Conservation (phyloP, 140 eudicot genomes). For the Stevia rebaudiana region DNA sequence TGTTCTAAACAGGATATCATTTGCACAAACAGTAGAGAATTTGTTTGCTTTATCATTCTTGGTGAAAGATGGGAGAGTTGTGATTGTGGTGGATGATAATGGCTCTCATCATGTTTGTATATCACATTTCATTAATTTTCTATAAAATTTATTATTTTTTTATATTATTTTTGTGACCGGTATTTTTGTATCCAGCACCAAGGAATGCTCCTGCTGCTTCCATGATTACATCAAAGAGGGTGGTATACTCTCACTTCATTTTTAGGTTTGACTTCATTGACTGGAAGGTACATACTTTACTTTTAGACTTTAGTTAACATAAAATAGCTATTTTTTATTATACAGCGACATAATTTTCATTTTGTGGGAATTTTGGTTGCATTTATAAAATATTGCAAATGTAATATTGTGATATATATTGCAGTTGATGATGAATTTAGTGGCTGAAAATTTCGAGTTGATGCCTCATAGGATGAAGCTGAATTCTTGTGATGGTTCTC, state of each 20-base stretch:
- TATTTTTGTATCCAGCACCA: slow-evolving; percentile 45
- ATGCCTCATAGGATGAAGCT: slow-evolving; percentile 34
- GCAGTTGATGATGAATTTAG: slow-evolving; percentile 35
- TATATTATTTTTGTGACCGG: background rate
- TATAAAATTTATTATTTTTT: background rate
- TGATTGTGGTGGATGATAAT: slow-evolving; percentile 43
- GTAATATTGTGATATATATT: background rate
- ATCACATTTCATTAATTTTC: slow-evolving; percentile 11
- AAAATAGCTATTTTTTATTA: background rate
- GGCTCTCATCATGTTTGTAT: slow-evolving; percentile 66
- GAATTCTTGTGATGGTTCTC: background rate
- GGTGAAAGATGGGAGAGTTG: slow-evolving; percentile 70
- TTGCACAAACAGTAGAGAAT: slow-evolving; percentile 78
- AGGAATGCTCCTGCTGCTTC: slow-evolving; percentile 60
- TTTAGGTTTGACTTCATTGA: slow-evolving; percentile 60
- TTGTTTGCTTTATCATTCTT: slow-evolving; percentile 73
- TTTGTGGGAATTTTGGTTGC: background rate
- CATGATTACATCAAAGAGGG: slow-evolving; percentile 43
- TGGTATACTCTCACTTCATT: slow-evolving; percentile 48
- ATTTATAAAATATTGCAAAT: background rate
- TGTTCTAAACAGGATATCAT: slow-evolving; percentile 51
- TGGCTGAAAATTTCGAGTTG: slow-evolving; percentile 27
- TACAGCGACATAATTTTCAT: background rate
- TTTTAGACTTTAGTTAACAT: background rate
- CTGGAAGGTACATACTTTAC: slow-evolving; percentile 58